A percentile compares a stretch with the other conserved stretches of the same genome.
These are phyloP conservation scores for Penicillium capsulatum DNA, from an alignment of 2,329 filamentous ascomycete species.

Conservation along the genomic window DNA sequence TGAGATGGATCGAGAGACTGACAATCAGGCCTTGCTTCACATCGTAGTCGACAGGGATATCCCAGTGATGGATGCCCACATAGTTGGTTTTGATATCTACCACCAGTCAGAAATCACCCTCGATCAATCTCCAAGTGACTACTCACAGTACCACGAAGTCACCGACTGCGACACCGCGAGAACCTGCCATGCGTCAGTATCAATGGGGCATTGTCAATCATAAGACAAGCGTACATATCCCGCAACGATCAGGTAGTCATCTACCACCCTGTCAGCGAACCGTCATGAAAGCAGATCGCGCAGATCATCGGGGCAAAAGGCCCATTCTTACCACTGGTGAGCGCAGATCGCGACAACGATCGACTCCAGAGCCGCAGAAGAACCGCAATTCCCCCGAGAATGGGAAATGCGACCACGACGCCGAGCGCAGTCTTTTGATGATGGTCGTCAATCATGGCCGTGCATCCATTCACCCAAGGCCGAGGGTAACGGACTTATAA, in stretches of 20 bases:
- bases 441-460: constrained; percentile 21
- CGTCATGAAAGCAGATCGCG: background rate
- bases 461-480: too few species aligned
- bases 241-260: constrained; percentile 22
- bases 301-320: constrained; percentile 4
- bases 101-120: background rate
- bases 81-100: constrained; percentile 27
- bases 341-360: constrained; percentile 16
- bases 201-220: too few species aligned
- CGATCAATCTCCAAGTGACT: background rate
- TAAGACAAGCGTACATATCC: constrained; percentile 27
- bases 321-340: constrained; percentile 19
- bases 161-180: constrained; percentile 20
- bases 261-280: constrained; percentile 9
- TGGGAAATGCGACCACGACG: constrained; percentile 23
- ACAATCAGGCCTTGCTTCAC: constrained; percentile 15
- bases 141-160: constrained; percentile 27
- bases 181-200: too few species aligned
- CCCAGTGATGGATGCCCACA: constrained; percentile 23
- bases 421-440: constrained; percentile 24
- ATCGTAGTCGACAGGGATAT: constrained; percentile 20
- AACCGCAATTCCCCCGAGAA: constrained; percentile 23
- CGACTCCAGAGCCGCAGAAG: constrained; percentile 27
- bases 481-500: too few species aligned
- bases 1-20: constrained; percentile 4